These are phyloP conservation scores for Gaeumannomyces sp. DNA, from an alignment of 2,329 filamentous ascomycete genomes.

Conservation along the genomic window DNA sequence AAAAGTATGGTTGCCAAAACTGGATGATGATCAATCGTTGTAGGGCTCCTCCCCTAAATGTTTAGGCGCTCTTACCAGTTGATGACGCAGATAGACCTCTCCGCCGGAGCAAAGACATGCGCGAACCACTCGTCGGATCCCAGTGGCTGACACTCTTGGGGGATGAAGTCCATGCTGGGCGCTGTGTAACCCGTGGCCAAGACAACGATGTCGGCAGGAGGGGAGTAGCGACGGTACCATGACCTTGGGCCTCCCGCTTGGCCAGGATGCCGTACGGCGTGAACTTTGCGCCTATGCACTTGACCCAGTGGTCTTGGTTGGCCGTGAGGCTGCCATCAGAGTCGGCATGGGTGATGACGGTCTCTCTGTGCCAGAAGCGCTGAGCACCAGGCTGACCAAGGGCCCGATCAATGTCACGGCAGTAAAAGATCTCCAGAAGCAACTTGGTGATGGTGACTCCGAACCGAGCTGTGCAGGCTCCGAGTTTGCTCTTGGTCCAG, in stretches of 20 bases:
- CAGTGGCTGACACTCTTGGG: background rate
- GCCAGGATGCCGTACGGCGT: too few relatives aligned
- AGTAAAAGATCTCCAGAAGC: background rate
- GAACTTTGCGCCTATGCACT: background rate
- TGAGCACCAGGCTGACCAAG: too few relatives aligned
- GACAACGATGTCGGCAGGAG: conserved; percentile 2
- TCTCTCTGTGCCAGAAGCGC: too few relatives aligned
- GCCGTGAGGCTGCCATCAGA: background rate
- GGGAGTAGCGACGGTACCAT: too few relatives aligned
- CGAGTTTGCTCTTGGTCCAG: background rate
- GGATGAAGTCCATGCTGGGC: conserved; percentile 4
- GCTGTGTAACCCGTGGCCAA: background rate
- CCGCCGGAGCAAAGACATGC: background rate
- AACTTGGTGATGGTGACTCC: too few relatives aligned
- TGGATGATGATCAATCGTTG: too few relatives aligned
- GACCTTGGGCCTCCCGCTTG: background rate
- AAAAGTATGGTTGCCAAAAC: too few relatives aligned
- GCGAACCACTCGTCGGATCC: conserved; percentile 3
- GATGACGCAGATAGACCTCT: conserved; percentile 6
- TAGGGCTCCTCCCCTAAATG: too few relatives aligned
- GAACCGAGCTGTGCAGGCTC: too few relatives aligned
- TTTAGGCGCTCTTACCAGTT: background rate
- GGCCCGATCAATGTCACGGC: too few relatives aligned
- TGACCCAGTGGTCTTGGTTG: background rate
- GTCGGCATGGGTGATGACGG: background rate